phyloP scores from a whole-genome alignment of 225 moss, liverwort and hornwort species.

The Sphagnum contortum region DNA sequence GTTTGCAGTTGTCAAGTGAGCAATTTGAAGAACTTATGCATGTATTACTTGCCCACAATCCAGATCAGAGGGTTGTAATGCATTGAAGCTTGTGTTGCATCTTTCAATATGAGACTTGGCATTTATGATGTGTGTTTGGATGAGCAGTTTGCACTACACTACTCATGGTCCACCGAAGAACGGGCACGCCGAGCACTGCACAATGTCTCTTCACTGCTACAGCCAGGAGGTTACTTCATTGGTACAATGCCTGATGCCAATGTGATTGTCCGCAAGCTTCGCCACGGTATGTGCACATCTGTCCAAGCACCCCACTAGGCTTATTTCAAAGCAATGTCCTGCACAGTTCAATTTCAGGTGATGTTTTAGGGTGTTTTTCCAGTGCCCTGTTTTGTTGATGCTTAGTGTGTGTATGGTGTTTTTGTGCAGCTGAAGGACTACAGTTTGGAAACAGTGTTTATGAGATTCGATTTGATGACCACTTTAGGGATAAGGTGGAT shows the following conservation, averaged over 20 bases:
- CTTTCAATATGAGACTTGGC: too few species aligned
- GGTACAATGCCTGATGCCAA: conserved; percentile 99
- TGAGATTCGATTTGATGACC: conserved; percentile 64
- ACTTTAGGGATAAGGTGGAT: conserved; percentile 60
- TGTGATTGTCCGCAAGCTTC: conserved; percentile 87
- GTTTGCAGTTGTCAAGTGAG: conserved; percentile 82
- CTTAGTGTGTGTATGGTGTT: too few species aligned
- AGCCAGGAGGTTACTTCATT: conserved; percentile 85
- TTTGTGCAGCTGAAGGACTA: conserved; percentile 54
- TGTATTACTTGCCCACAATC: background rate
- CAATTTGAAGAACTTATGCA: background rate
- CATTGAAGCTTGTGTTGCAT: too few species aligned
- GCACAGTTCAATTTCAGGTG: too few species aligned
- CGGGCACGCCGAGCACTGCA: conserved; percentile 89
- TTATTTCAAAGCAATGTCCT: background rate
- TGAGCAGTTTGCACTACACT: conserved; percentile 82
- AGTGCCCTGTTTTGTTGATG: too few species aligned
- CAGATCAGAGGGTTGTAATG: background rate
- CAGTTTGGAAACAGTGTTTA: conserved; percentile 97
- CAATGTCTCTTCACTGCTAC: conserved; percentile 66
- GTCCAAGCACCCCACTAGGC: background rate
- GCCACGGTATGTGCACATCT: conserved; percentile 25
- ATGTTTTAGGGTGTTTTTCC: too few species aligned
- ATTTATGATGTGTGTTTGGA: conserved; percentile 2
- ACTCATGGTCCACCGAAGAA: conserved; percentile 96